Evolutionary conservation across 805 yeast genomes (phyloP).

Genomic region (Candida nanaspora): DNA sequence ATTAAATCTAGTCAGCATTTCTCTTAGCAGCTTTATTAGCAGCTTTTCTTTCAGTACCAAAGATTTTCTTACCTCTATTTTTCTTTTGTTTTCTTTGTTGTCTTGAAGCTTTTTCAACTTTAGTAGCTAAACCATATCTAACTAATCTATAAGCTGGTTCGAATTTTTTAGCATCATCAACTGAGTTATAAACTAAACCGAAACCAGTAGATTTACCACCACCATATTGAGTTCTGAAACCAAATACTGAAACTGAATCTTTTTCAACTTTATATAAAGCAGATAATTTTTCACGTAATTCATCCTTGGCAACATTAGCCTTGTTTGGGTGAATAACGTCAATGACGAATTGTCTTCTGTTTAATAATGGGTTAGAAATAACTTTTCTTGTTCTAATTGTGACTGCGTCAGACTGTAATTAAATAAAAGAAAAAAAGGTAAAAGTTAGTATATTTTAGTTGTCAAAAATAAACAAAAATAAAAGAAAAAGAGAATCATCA

Average conservation of each 20-base stretch:
- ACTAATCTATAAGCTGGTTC: constrained; percentile 99
- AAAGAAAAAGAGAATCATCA: too few species aligned
- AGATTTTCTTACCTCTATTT: constrained; percentile 98
- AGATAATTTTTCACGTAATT: constrained; percentile 74
- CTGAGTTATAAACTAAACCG: constrained; percentile 97
- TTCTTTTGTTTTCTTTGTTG: constrained; percentile 99
- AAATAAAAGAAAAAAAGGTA: neutral
- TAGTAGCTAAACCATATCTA: constrained; percentile 95
- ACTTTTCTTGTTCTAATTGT: constrained; percentile 99
- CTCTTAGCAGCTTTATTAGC: constrained; percentile 90
- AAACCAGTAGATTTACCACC: constrained; percentile 99
- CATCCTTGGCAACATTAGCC: constrained; percentile 99
- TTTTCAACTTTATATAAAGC: constrained; percentile 60
- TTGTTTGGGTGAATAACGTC: constrained; percentile 99
- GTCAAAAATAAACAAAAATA: neutral
- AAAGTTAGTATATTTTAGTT: constrained; percentile 11
- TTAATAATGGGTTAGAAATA: constrained; percentile 97
- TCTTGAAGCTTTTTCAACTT: constrained; percentile 97
- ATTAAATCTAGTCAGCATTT: constrained; percentile 62
- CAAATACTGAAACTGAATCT: constrained; percentile 84
- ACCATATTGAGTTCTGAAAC: constrained; percentile 99
- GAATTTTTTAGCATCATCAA: constrained; percentile 95
- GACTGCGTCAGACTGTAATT: constrained; percentile 89
- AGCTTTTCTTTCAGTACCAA: constrained; percentile 95
- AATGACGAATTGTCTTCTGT: constrained; percentile 99